phyloP scores from a whole-genome alignment of 441 rosid species.

The Biscutella auriculata region DNA sequence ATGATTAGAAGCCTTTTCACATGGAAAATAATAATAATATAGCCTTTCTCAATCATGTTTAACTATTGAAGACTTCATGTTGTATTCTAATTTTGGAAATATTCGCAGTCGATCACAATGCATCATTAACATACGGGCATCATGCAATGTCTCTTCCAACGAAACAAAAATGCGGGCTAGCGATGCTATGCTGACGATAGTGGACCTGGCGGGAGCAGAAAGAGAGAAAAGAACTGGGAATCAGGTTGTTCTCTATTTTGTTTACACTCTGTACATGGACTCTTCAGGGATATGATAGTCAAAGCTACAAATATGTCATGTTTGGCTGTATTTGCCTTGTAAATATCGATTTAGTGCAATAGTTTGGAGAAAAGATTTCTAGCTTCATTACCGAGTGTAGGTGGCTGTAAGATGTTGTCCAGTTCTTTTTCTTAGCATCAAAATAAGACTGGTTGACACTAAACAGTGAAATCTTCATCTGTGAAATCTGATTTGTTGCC shows the following conservation, averaged over 20 bases:
- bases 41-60: neutral
- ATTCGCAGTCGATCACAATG: conserved; percentile 87
- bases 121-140: conserved; percentile 57
- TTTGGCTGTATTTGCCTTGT: neutral
- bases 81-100: conserved; percentile 3
- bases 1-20: neutral
- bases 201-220: conserved; percentile 94
- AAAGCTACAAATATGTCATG: conserved; percentile 1
- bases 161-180: conserved; percentile 27
- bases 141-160: conserved; percentile 12
- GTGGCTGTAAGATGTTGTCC: neutral
- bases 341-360: neutral
- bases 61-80: neutral
- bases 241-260: conserved; percentile 41
- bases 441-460: neutral
- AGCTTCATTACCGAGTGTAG: neutral
- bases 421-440: conserved; percentile 6
- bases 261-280: neutral
- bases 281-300: neutral
- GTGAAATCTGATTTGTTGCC: neutral
- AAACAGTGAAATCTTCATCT: neutral
- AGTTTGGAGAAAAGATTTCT: neutral
- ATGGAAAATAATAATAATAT: neutral
- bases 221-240: conserved; percentile 85
- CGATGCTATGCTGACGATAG: conserved; percentile 55